Percentiles rank a stretch among this genome's conserved stretches.
Conservation (phyloP, 306 rosid species). For the Calophaca sinica region DNA sequence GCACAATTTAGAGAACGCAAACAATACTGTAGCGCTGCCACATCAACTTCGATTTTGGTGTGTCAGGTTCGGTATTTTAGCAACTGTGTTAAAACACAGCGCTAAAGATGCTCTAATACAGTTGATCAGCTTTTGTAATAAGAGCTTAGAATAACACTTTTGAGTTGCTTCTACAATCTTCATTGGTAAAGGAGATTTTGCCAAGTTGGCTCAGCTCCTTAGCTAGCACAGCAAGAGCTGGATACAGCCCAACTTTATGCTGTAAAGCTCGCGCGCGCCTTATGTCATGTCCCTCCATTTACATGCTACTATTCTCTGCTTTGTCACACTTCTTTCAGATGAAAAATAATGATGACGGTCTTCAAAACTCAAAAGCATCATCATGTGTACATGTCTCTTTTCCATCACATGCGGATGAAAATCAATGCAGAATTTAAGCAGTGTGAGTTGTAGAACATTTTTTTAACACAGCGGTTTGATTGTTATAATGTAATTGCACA, state of each 20-base stretch:
- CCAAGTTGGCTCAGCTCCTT: conserved; percentile 26
- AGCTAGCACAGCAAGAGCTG: not conserved
- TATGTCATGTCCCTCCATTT: conserved; percentile 20
- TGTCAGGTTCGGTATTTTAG: too few relatives aligned
- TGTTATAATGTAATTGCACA: too few relatives aligned
- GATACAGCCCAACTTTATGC: conserved; percentile 10
- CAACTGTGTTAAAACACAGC: too few relatives aligned
- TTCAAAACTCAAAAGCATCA: not conserved
- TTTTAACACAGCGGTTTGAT: too few relatives aligned
- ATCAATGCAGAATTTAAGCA: not conserved
- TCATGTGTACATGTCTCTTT: conserved; percentile 9
- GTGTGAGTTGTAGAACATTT: too few relatives aligned
- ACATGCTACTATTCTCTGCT: conserved; percentile 3
- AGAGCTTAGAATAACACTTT: not conserved
- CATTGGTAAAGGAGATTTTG: conserved; percentile 15
- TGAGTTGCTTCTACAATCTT: conserved; percentile 13
- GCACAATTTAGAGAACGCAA: too few relatives aligned
- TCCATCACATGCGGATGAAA: conserved; percentile 22
- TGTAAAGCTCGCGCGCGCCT: not conserved
- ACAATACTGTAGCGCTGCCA: too few relatives aligned
- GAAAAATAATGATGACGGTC: conserved; percentile 24
- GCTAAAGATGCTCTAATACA: too few relatives aligned
- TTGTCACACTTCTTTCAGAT: conserved; percentile 3
- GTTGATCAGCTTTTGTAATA: not conserved
- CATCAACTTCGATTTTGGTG: too few relatives aligned